Percentiles rank a stretch among this genome's conserved stretches.
Conservation (phyloP, 164 flowering plant species). For the Vitis vinifera region ASM3070453v1 NC_081818.1:22666001-22666500, state of each 20-base stretch:
- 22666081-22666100: too few species aligned
- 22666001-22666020: too few species aligned
- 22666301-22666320: neutral
- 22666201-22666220: too few species aligned
- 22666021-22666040: too few species aligned
- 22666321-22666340: neutral
- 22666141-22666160: too few species aligned
- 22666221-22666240: too few species aligned
- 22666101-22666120: too few species aligned
- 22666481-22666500: constrained; percentile 41
- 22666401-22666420: constrained; percentile 10
- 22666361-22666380: neutral
- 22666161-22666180: too few species aligned
- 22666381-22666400: neutral
- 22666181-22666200: too few species aligned
- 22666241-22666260: neutral
- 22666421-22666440: constrained; percentile 21
- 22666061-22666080: too few species aligned
- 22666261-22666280: constrained; percentile 5
- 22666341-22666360: constrained; percentile 12
- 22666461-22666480: constrained; percentile 41
- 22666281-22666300: constrained; percentile 11
- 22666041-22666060: too few species aligned
- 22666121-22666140: too few species aligned
- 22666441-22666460: constrained; percentile 1